Conservation (phyloP, 78 protist species). For the slime mould (Dictyostelium discoideum) region DNA sequence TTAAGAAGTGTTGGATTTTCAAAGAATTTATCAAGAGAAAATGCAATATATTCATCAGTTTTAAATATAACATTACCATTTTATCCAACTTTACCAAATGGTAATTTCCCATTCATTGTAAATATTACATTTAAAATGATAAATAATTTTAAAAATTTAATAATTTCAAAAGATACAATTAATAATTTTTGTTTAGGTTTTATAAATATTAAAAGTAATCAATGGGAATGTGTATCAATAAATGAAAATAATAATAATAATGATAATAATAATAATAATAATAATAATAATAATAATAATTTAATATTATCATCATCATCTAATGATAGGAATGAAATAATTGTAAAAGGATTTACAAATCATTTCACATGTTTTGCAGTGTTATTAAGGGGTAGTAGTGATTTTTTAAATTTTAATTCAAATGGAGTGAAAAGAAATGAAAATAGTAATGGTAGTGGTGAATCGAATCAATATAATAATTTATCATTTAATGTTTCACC, state of each 20-base stretch:
- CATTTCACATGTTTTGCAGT: conserved; percentile 43
- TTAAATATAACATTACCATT: conserved; percentile 27
- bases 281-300: background rate
- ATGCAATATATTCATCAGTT: background rate
- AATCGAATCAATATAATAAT: too few species aligned
- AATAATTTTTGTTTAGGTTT: conserved; percentile 19
- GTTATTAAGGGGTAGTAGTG: background rate
- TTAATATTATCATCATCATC: background rate
- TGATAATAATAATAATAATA: too few species aligned
- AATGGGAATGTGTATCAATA: conserved; percentile 23
- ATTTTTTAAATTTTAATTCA: background rate
- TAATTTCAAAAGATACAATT: background rate
- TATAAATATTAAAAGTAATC: background rate
- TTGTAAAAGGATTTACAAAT: background rate
- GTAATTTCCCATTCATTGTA: background rate
- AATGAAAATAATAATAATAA: background rate
- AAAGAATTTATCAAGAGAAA: background rate
- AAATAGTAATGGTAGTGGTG: background rate
- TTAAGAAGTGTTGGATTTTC: background rate
- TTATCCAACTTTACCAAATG: background rate
- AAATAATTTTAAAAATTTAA: background rate
- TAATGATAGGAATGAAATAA: background rate
- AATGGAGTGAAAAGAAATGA: background rate
- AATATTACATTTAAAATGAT: conserved; percentile 3
- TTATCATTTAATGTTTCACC: background rate